A percentile compares a stretch with the other conserved stretches of the same genome.
Conservation (phyloP, 495 filamentous ascomycete species). For the Annulohypoxylon stygium region DNA sequence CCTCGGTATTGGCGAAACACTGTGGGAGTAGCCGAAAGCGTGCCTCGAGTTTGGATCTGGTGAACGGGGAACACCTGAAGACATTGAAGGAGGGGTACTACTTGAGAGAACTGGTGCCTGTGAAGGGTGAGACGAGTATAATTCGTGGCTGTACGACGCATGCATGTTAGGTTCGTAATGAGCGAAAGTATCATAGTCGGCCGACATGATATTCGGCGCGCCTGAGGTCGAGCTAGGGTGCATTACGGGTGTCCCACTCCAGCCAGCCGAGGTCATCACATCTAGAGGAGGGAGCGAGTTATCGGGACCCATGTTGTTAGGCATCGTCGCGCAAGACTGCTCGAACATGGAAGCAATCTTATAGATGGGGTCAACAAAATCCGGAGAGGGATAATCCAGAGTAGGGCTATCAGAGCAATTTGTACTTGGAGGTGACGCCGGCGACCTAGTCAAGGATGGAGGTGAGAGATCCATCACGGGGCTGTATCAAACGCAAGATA, state of each 20-base stretch:
- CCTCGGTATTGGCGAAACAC: constrained; percentile 58
- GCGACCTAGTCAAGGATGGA: constrained; percentile 63
- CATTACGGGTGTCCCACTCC: constrained; percentile 55
- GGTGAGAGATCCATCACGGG: constrained; percentile 63
- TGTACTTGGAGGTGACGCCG: constrained; percentile 61
- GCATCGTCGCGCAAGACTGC: constrained; percentile 56
- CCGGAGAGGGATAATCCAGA: constrained; percentile 62
- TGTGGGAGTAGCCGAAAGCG: constrained; percentile 54
- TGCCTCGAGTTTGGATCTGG: constrained; percentile 54
- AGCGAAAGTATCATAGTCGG: constrained; percentile 67
- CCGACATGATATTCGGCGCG: constrained; percentile 62
- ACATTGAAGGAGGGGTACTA: constrained; percentile 58
- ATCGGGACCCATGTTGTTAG: constrained; percentile 57
- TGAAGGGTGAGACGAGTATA: constrained; percentile 58
- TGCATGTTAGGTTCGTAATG: constrained; percentile 57
- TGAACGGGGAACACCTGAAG: constrained; percentile 59
- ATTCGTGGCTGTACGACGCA: constrained; percentile 61
- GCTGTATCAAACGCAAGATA: constrained; percentile 45
- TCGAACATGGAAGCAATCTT: constrained; percentile 61
- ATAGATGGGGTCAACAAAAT: constrained; percentile 61
- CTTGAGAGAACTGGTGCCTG: constrained; percentile 53
- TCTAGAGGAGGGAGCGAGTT: constrained; percentile 59
- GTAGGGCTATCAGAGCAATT: constrained; percentile 63
- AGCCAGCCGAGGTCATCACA: constrained; percentile 59
- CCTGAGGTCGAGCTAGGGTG: constrained; percentile 57